Evolutionary conservation across 306 rosid species (phyloP).

Genomic region (Cucurbita maxima): DNA sequence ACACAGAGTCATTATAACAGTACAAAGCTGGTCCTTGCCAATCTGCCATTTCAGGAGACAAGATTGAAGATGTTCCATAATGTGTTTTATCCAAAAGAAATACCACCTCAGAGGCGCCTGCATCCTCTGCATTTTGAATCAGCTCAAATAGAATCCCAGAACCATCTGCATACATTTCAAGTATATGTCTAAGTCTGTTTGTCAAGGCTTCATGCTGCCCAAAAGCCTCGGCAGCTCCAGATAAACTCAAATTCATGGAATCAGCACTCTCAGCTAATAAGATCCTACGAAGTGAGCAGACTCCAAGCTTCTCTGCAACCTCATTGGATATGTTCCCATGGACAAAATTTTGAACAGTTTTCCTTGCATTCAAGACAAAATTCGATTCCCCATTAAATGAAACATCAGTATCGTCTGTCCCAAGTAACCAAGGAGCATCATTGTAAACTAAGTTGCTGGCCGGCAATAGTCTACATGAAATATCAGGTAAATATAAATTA

Average conservation of each 20-base stretch:
- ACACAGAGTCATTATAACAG: constrained; percentile 83
- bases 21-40: constrained; percentile 99
- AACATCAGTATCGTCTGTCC: constrained; percentile 47
- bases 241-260: constrained; percentile 86
- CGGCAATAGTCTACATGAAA: constrained; percentile 56
- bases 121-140: constrained; percentile 98
- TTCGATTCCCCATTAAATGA: constrained; percentile 42
- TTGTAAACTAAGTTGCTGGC: constrained; percentile 75
- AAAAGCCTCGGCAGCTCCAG: constrained; percentile 97
- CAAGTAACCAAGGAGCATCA: constrained; percentile 97
- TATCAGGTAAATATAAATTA: constrained; percentile 69
- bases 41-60: constrained; percentile 98
- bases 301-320: constrained; percentile 94
- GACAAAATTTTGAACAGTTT: constrained; percentile 68
- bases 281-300: constrained; percentile 80
- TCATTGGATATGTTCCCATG: constrained; percentile 94
- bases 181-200: constrained; percentile 92
- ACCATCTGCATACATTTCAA: constrained; percentile 99
- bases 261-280: constrained; percentile 94
- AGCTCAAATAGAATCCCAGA: constrained; percentile 91
- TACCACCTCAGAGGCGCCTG: constrained; percentile 84
- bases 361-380: constrained; percentile 41
- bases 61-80: constrained; percentile 85
- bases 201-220: constrained; percentile 98
- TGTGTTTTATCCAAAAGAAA: constrained; percentile 91